phyloP scores from a whole-genome alignment of 352 stramenopile species.

The Phytopythium chamaehyphon region DNA sequence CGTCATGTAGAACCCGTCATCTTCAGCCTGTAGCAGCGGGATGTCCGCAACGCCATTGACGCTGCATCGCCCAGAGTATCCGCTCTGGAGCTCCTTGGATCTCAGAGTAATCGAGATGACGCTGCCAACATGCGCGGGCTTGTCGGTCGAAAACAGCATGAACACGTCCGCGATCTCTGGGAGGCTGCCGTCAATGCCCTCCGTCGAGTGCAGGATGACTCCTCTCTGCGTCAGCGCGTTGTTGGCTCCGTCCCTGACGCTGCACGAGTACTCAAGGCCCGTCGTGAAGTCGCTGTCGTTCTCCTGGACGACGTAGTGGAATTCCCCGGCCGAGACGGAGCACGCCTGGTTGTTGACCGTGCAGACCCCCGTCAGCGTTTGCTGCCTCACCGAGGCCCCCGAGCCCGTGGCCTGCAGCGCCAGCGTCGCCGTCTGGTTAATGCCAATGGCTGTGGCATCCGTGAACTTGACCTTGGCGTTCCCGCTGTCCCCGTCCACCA shows the following conservation, averaged over 20 bases:
- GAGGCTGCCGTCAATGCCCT: constrained; percentile 31
- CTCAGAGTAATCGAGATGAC: constrained; percentile 55
- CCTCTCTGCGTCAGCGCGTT: constrained; percentile 20
- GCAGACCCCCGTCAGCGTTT: constrained; percentile 23
- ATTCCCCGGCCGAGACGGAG: constrained; percentile 16
- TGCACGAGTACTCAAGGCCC: constrained; percentile 29
- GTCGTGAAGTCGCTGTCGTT: constrained; percentile 33
- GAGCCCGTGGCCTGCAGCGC: constrained; percentile 4
- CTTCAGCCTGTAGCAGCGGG: constrained; percentile 36
- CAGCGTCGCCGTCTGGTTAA: constrained; percentile 4
- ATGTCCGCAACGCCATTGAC: constrained; percentile 44
- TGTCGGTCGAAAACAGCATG: constrained; percentile 61
- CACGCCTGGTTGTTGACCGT: constrained; percentile 27
- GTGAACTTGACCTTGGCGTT: neutral
- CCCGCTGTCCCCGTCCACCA: neutral
- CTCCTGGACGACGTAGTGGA: constrained; percentile 39
- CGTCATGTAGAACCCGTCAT: constrained; percentile 63
- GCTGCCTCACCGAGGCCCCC: constrained; percentile 1
- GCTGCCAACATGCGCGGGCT: constrained; percentile 45
- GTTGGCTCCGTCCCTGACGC: constrained; percentile 21
- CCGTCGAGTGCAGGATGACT: constrained; percentile 16
- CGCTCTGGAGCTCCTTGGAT: constrained; percentile 26
- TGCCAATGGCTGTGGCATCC: neutral
- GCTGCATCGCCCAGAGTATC: constrained; percentile 43
- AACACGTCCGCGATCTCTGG: constrained; percentile 40